A percentile compares a stretch with the other conserved stretches of the same genome.
Conservation (phyloP, 2,329 filamentous ascomycete species). For the Triangularia setosa region DNA sequence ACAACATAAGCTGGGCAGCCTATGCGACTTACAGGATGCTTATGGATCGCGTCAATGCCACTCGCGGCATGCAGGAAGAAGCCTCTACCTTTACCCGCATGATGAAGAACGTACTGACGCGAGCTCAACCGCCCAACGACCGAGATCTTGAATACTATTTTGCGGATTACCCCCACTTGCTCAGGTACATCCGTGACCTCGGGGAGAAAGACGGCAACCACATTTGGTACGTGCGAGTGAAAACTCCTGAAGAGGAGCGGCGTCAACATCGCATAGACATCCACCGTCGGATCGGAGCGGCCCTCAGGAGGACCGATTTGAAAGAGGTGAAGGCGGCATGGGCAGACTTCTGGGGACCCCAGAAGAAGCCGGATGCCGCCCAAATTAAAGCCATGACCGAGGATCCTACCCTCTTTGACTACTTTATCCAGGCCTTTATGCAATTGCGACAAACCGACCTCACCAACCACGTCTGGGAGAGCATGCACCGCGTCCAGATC, state of each 20-base stretch:
- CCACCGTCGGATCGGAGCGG: slow-evolving; percentile 28
- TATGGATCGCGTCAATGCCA: slow-evolving; percentile 30
- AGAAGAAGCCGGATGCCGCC: slow-evolving; percentile 19
- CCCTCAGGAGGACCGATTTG: slow-evolving; percentile 28
- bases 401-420: slow-evolving; percentile 30
- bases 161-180: slow-evolving; percentile 18
- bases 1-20: slow-evolving; percentile 33
- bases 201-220: neutral
- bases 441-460: slow-evolving; percentile 29
- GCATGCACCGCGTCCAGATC: slow-evolving; percentile 47
- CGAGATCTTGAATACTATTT: slow-evolving; percentile 23
- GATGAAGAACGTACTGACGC: slow-evolving; percentile 22
- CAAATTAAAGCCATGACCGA: slow-evolving; percentile 17
- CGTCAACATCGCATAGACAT: slow-evolving; percentile 13
- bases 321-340: slow-evolving; percentile 27
- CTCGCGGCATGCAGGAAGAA: slow-evolving; percentile 13
- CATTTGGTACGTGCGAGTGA: slow-evolving; percentile 6
- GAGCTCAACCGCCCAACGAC: slow-evolving; percentile 2
- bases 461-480: slow-evolving; percentile 35
- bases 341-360: slow-evolving; percentile 29
- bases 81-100: slow-evolving; percentile 28
- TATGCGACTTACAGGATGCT: slow-evolving; percentile 39
- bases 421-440: slow-evolving; percentile 35
- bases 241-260: slow-evolving; percentile 27
- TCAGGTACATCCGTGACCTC: slow-evolving; percentile 10